Evolutionary conservation across 805 yeast genomes (phyloP).

Genomic region (Nakazawaea laoshanensis): DNA sequence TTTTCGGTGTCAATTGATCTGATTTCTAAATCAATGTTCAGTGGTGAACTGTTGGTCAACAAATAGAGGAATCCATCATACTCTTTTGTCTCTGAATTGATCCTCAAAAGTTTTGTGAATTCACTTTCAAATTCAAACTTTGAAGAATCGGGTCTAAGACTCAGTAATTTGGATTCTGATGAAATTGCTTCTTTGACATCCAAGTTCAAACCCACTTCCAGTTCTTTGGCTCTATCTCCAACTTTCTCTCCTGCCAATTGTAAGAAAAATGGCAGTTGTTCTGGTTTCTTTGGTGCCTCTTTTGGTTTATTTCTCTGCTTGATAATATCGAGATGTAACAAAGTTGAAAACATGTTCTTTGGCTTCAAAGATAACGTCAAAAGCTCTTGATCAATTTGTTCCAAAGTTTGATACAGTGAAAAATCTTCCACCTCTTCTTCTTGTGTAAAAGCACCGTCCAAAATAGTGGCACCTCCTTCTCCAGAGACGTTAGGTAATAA

Average conservation of each 20-base stretch:
- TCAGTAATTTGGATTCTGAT: conserved; percentile 24
- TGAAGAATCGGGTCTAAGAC: conserved; percentile 20
- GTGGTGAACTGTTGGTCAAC: conserved; percentile 59
- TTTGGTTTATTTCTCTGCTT: conserved; percentile 82
- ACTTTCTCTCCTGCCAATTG: conserved; percentile 56
- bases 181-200: conserved; percentile 17
- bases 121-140: conserved; percentile 56
- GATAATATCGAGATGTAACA: conserved; percentile 76
- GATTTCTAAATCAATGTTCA: conserved; percentile 78
- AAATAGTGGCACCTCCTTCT: conserved; percentile 58
- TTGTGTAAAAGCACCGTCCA: conserved; percentile 69
- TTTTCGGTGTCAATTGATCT: conserved; percentile 59
- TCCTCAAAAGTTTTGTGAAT: conserved; percentile 60
- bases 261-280: conserved; percentile 75
- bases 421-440: conserved; percentile 27
- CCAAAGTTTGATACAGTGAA: conserved; percentile 38
- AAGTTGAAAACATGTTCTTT: conserved; percentile 67
- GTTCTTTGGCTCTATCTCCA: conserved; percentile 58
- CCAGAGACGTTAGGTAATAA: conserved; percentile 73
- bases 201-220: conserved; percentile 25
- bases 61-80: conserved; percentile 43
- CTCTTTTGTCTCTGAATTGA: conserved; percentile 25
- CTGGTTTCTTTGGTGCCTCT: conserved; percentile 82
- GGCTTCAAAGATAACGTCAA: conserved; percentile 75
- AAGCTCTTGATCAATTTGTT: conserved; percentile 54